Evolutionary conservation across 208 protist genomes (phyloP).

Genomic region (Strigomonas culicis): DNA sequence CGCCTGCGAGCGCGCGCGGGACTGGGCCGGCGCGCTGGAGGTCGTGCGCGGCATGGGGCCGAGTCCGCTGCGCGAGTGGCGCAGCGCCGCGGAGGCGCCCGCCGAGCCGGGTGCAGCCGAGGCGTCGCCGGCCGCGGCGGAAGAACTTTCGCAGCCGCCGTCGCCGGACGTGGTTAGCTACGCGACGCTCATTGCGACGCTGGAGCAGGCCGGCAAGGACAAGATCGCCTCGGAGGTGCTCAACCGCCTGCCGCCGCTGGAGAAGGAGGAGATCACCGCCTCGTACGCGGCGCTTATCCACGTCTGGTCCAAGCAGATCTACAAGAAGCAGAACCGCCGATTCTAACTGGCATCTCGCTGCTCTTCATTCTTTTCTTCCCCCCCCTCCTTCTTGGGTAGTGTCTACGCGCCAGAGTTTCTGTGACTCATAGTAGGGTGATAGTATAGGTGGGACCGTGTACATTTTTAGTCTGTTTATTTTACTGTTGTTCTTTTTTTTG

Average conservation of each 20-base stretch:
- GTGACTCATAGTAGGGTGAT: too few species aligned
- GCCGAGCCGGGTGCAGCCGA: neutral
- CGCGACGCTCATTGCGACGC: constrained; percentile 77
- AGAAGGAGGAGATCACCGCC: constrained; percentile 82
- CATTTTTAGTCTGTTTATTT: too few species aligned
- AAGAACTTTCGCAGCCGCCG: constrained; percentile 24
- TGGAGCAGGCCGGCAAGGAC: constrained; percentile 77
- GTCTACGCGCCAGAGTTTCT: too few species aligned
- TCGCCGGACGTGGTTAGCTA: constrained; percentile 77
- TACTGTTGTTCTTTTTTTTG: neutral
- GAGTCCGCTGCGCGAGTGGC: constrained; percentile 56
- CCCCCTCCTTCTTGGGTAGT: too few species aligned
- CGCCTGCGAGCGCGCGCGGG: constrained; percentile 52
- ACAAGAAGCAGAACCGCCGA: constrained; percentile 26
- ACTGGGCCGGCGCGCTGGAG: constrained; percentile 61
- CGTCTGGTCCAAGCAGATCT: constrained; percentile 79
- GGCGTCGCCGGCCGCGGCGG: neutral
- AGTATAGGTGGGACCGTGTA: neutral
- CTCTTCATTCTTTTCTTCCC: neutral
- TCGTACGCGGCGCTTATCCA: constrained; percentile 83
- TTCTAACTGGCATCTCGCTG: constrained; percentile 9
- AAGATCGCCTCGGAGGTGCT: constrained; percentile 51
- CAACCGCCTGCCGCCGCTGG: constrained; percentile 51
- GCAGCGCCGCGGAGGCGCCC: constrained; percentile 9
- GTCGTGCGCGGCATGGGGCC: constrained; percentile 76